phyloP scores from a whole-genome alignment of 2,329 filamentous ascomycete genomes.

The Aureobasidium lini region DNA sequence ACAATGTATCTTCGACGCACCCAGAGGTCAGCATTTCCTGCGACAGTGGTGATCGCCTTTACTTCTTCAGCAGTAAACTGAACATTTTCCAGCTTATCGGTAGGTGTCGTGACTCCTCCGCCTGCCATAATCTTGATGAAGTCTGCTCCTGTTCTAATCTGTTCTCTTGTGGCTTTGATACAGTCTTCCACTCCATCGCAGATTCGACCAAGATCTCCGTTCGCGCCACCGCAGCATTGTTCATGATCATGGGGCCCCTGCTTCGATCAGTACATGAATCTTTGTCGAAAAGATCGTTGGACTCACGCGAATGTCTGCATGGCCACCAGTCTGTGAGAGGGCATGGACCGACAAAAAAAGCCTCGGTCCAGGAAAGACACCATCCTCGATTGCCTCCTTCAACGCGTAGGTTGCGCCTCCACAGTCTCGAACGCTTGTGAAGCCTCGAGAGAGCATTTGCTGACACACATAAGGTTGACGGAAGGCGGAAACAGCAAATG shows the following conservation, averaged over 20 bases:
- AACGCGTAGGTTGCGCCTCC: constrained; percentile 50
- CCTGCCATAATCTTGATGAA: constrained; percentile 57
- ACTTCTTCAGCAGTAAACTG: constrained; percentile 54
- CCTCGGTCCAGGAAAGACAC: constrained; percentile 47
- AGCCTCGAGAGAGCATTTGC: constrained; percentile 50
- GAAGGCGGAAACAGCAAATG: constrained; percentile 33
- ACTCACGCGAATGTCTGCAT: constrained; percentile 36
- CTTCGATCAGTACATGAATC: constrained; percentile 15
- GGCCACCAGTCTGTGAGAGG: constrained; percentile 52
- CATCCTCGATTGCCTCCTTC: constrained; percentile 50
- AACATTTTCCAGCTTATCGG: constrained; percentile 45
- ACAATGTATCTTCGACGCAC: neutral
- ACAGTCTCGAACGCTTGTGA: constrained; percentile 52
- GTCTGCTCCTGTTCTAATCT: constrained; percentile 49
- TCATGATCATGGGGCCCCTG: constrained; percentile 37
- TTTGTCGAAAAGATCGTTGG: too few relatives aligned
- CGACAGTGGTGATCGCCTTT: constrained; percentile 45
- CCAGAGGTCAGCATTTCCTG: constrained; percentile 41
- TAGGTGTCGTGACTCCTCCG: constrained; percentile 51
- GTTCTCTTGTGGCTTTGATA: constrained; percentile 44
- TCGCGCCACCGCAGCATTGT: constrained; percentile 42
- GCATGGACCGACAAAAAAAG: constrained; percentile 49
- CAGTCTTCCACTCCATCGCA: constrained; percentile 51
- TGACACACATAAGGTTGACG: constrained; percentile 39
- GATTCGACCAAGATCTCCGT: constrained; percentile 35